Conservation (phyloP, 2,329 filamentous ascomycete genomes). For the Hymenoscyphus infarciens region DNA sequence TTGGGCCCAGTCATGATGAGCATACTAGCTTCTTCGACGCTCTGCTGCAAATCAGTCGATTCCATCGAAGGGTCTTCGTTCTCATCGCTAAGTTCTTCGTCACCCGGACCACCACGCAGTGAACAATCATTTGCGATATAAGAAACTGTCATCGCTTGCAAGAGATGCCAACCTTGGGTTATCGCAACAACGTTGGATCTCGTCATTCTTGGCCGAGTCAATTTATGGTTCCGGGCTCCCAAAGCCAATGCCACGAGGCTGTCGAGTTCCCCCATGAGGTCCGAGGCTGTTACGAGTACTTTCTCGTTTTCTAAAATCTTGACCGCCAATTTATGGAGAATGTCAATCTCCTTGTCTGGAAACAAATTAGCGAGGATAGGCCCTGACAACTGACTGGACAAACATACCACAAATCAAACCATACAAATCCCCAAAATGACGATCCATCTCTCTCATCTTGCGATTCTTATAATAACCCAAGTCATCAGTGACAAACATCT, state of each 20-base stretch:
- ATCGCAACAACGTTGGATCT: slow-evolving; percentile 69
- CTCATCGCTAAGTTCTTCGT: slow-evolving; percentile 22
- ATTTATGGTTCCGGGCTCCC: slow-evolving; percentile 71
- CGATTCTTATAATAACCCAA: slow-evolving; percentile 82
- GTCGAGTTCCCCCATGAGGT: slow-evolving; percentile 83
- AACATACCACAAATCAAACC: slow-evolving; percentile 73
- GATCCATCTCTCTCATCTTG: slow-evolving; percentile 77
- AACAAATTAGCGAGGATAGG: slow-evolving; percentile 14
- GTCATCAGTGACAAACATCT: slow-evolving; percentile 68
- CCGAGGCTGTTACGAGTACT: slow-evolving; percentile 65
- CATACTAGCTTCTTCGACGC: slow-evolving; percentile 54
- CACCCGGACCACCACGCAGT: slow-evolving; percentile 58
- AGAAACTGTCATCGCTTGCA: slow-evolving; percentile 80
- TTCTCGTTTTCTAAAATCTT: slow-evolving; percentile 66
- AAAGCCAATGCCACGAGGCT: slow-evolving; percentile 76
- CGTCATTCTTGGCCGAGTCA: slow-evolving; percentile 67
- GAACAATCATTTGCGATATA: slow-evolving; percentile 81
- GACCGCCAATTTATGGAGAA: slow-evolving; percentile 73
- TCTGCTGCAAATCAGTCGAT: slow-evolving; percentile 17
- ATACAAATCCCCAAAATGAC: slow-evolving; percentile 79
- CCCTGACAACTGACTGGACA: neutral
- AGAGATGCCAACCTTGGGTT: slow-evolving; percentile 73
- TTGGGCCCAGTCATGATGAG: slow-evolving; percentile 89
- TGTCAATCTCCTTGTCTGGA: slow-evolving; percentile 81
- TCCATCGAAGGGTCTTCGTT: neutral